Evolutionary conservation across 805 yeast genomes (phyloP).

Genomic region (Soucietia sequanensis): DNA sequence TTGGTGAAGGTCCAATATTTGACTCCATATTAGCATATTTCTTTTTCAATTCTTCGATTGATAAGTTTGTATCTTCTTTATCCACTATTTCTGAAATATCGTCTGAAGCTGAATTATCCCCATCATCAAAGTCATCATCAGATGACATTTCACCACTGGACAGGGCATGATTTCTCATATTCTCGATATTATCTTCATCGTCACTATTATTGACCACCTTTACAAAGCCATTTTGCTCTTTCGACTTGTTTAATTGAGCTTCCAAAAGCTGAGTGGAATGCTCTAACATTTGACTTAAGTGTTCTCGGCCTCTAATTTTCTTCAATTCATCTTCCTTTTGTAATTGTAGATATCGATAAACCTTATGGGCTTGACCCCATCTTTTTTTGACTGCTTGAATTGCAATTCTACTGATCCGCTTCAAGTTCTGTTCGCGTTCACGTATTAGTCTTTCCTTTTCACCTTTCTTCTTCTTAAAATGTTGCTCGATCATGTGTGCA

Average conservation of each 20-base stretch:
- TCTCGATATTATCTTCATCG: constrained; percentile 19
- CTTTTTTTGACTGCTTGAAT: constrained; percentile 83
- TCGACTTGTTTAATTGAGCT: constrained; percentile 63
- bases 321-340: constrained; percentile 78
- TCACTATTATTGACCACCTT: constrained; percentile 15
- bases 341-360: constrained; percentile 67
- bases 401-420: constrained; percentile 73
- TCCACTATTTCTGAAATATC: constrained; percentile 11
- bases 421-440: constrained; percentile 70
- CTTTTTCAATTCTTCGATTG: constrained; percentile 54
- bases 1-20: neutral
- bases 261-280: constrained; percentile 88
- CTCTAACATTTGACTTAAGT: constrained; percentile 81
- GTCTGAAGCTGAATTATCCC: constrained; percentile 8
- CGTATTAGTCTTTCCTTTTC: constrained; percentile 80
- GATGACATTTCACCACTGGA: constrained; percentile 16
- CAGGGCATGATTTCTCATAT: constrained; percentile 6
- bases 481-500: constrained; percentile 79
- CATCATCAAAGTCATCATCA: constrained; percentile 21
- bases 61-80: constrained; percentile 47
- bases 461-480: constrained; percentile 82
- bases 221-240: constrained; percentile 19
- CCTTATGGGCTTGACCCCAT: constrained; percentile 89
- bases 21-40: constrained; percentile 49
- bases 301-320: constrained; percentile 79